Evolutionary conservation across 1,284 basidiomycete genomes (phyloP), one percentile per base, ranked within the genome.

Genomic region (Cutaneotrichosporon spelunceum): DNA sequence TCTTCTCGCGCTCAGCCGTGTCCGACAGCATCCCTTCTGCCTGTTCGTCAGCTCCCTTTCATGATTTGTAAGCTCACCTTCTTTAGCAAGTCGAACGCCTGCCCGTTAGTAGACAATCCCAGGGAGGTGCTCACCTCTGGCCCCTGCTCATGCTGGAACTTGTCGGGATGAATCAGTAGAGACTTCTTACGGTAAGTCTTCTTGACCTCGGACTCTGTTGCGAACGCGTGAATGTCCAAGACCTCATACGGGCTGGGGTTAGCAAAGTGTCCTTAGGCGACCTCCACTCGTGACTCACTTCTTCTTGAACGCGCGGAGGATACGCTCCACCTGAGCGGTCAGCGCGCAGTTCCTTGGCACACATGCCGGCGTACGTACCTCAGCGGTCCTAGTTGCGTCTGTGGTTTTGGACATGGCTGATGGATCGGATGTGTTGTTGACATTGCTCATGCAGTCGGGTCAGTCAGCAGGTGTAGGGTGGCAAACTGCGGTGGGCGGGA

Each of bases 141-240:
- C 33, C 82, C 83, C n/a, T 81, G 67, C 36, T 80, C 80, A 70
- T 83, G 81, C 70, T 83, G 79, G 68, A 82, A 82, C 74, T 84
- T 84, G 72, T 84, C 83, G 16, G 83, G 83, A 68, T 84, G 83
- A 56, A 84, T 83, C 70, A 84, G 70, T 62, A 84, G 75, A 19
- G 81, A 83, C 70, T 82, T 83, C 71, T 81, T 82, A 60, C 83
- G 78, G 66, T 83, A 84, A 56, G 79, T 77, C 70, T 81, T 81
- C 68, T 82, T 82, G 69, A 84, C 80, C 36, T 82, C 81, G 53
- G 78, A 71, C 49, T 82, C 82, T 30, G 81, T 78, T 5, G 79
- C 79, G 52, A 77, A 72, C 5, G 79, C 72, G 21, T 81, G 77
- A 19, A 83, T 74, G 61, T 83, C 82, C 45, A 84, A 80, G 29